Percentiles rank a stretch among this genome's conserved stretches.
Evolutionary conservation across 2,329 filamentous ascomycete genomes (phyloP).

Genomic region (Colletotrichum plurivorum): DNA sequence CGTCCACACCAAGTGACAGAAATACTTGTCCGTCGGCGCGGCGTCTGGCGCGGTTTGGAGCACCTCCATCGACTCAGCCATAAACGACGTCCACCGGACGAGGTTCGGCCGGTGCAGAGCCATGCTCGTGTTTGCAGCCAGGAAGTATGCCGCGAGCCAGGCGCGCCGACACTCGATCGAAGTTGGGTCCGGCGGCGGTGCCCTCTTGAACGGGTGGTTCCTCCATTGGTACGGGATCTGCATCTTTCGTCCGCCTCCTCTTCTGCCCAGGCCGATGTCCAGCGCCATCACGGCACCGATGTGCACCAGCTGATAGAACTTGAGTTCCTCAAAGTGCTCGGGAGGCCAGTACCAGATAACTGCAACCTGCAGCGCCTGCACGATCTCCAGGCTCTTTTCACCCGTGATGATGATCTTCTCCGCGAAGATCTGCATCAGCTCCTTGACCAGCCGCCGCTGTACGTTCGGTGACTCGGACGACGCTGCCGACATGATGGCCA

Average conservation of each 20-base stretch:
- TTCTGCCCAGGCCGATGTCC: slow-evolving; percentile 82
- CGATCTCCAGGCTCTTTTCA: slow-evolving; percentile 85
- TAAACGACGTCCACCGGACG: slow-evolving; percentile 72
- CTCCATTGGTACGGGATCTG: slow-evolving; percentile 51
- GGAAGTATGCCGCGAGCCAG: slow-evolving; percentile 72
- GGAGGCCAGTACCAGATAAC: slow-evolving; percentile 91
- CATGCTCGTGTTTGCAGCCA: slow-evolving; percentile 72
- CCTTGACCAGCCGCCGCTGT: slow-evolving; percentile 75
- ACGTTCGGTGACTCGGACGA: slow-evolving; percentile 68
- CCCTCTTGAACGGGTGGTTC: slow-evolving; percentile 58
- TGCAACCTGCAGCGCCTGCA: slow-evolving; percentile 82
- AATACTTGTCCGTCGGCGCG: slow-evolving; percentile 68
- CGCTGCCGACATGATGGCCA: slow-evolving; percentile 78
- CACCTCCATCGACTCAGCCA: slow-evolving; percentile 71
- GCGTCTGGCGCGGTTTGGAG: slow-evolving; percentile 69
- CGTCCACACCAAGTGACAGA: slow-evolving; percentile 72
- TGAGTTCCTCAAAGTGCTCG: slow-evolving; percentile 86
- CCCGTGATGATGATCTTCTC: slow-evolving; percentile 82
- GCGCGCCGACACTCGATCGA: slow-evolving; percentile 69
- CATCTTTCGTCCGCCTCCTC: slow-evolving; percentile 41
- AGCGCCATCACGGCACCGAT: slow-evolving; percentile 86
- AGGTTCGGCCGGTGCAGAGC: slow-evolving; percentile 73
- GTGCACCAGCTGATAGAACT: slow-evolving; percentile 90
- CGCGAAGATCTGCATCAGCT: slow-evolving; percentile 80
- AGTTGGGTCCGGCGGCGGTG: slow-evolving; percentile 64